Evolutionary conservation across 2,329 filamentous ascomycete species (phyloP).

Genomic region (Fusarium sp.): DNA sequence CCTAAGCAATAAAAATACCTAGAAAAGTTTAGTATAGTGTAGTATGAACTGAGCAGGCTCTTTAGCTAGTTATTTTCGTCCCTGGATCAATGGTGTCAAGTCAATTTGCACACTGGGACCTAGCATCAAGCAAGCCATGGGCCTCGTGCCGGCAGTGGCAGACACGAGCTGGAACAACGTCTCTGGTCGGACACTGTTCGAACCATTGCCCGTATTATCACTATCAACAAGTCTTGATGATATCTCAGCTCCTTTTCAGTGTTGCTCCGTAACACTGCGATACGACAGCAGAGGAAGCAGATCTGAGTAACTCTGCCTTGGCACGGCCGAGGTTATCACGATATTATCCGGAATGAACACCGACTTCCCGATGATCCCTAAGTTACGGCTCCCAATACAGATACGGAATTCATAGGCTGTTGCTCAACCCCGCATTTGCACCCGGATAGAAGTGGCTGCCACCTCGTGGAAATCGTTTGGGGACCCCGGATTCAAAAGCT

Average conservation of each 20-base stretch:
- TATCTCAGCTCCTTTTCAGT: neutral
- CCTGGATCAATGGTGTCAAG: no score
- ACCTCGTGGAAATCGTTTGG: constrained; percentile 23
- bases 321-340: constrained; percentile 26
- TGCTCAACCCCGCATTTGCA: constrained; percentile 41
- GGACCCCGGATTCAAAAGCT: neutral
- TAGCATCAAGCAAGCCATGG: neutral
- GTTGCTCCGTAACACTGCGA: neutral
- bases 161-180: neutral
- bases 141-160: neutral
- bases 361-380: constrained; percentile 19
- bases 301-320: constrained; percentile 5
- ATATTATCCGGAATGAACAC: constrained; percentile 18
- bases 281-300: constrained; percentile 12
- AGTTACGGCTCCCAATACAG: neutral
- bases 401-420: neutral
- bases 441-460: constrained; percentile 29
- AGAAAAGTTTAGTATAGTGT: neutral
- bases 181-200: neutral
- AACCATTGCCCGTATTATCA: neutral
- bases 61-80: no score
- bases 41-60: neutral
- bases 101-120: no score
- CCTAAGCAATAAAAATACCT: no score
- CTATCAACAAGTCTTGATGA: neutral